Base-by-base conservation (phyloP, 257 asterid genomes). In the Capsicum chinense region DNA sequence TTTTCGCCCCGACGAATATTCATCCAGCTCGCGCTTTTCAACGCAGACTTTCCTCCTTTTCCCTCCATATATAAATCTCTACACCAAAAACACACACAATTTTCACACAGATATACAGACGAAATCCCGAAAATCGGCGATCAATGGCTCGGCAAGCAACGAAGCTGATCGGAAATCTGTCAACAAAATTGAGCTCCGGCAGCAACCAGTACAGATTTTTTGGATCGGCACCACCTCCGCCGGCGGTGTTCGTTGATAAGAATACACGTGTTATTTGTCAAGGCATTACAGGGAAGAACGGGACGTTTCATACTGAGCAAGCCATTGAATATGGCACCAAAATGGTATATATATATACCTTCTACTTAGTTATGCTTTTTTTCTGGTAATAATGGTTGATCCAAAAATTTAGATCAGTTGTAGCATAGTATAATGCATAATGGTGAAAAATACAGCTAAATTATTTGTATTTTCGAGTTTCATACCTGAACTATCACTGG, bases 251-350 rank as follows among this genome's bases (percentile, higher is more conserved):
- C 84, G 98, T 96, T 21, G 98, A 96, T 88, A 96, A 95, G 90
- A 95, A 95, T 89, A 95, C 99, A 44, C 94, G 99, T 82, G 97
- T 94, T 86, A 92, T 95, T 74, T 94, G 99, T 86, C 99, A 95
- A 83, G 99, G 99, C 3, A 94, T 95, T 90, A 95, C 98, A 62
- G 99, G 99, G 1, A 95, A 95, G 87, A 95, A 93, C 83, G 99
- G 99, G 59, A 94, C 98, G 39, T 94, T 95, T 70, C 99, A 95
- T 86, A 93, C 99, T 0, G 99, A 95, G 80, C 98, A 93, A 78
- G 99, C 99, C 81, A 94, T 95, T 42, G 98, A 95, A 63, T 95
- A 95, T 89, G 99, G 98, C 60, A 95, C 98, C 42, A 95, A 94
- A 83, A 95, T 95, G 99, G 98, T 95, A 86, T 26, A 26, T 26